Conservation (phyloP, 805 yeast species). For the Starmerella stigmatis region DNA sequence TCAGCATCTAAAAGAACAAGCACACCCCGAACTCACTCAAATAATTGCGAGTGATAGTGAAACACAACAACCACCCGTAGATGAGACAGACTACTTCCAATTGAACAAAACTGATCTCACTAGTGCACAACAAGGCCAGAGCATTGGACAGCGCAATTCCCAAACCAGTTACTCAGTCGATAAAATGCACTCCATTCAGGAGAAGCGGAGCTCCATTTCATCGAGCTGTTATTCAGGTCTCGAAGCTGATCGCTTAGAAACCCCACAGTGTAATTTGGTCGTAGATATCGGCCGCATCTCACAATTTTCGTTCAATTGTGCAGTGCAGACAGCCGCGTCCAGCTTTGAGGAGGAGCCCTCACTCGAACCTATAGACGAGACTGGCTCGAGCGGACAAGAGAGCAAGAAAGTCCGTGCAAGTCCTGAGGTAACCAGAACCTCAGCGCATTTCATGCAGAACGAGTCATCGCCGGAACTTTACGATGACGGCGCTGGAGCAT, state of each 20-base stretch:
- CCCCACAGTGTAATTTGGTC: neutral
- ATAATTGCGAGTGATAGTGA: too few relatives aligned
- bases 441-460: neutral
- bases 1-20: too few relatives aligned
- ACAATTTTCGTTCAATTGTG: neutral
- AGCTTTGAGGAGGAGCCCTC: neutral
- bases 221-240: neutral
- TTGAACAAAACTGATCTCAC: too few relatives aligned
- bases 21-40: too few relatives aligned
- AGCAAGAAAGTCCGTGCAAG: neutral
- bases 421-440: neutral
- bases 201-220: neutral
- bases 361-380: neutral
- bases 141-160: too few relatives aligned
- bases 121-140: neutral
- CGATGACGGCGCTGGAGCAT: slow-evolving; percentile 4
- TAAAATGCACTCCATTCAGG: too few relatives aligned
- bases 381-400: neutral
- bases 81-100: too few relatives aligned
- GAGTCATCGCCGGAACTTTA: neutral
- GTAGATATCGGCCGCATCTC: neutral
- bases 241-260: neutral
- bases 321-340: neutral
- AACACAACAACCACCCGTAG: too few relatives aligned
- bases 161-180: too few relatives aligned